Conservation (phyloP, 208 protist genomes). For the Leishmania martiniquensis region DNA sequence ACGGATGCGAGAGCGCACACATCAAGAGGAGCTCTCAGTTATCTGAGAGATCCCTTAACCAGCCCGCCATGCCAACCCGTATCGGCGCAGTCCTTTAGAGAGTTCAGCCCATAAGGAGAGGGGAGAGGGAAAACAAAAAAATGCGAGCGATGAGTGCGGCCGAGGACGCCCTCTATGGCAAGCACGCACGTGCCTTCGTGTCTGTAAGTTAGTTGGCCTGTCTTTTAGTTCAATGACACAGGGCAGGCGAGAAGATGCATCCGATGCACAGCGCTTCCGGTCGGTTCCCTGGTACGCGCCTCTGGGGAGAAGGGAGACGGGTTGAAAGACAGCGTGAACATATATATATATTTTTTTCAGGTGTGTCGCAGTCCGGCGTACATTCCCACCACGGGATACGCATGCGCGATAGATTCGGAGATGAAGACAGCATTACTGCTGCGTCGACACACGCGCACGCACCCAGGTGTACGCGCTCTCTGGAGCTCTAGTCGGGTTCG, state of each 20-base stretch:
- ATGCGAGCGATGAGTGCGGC: neutral
- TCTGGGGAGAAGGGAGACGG: no score
- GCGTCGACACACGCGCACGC: no score
- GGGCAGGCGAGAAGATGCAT: neutral
- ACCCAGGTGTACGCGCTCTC: no score
- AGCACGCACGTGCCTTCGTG: neutral
- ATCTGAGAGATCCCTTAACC: neutral
- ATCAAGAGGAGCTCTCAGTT: neutral
- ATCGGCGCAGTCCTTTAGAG: neutral
- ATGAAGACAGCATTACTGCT: neutral
- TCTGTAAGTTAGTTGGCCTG: neutral
- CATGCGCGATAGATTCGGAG: neutral
- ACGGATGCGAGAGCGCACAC: neutral
- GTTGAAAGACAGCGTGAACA: neutral
- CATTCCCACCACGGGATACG: neutral
- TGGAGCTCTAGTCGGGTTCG: neutral
- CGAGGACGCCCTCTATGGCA: no score
- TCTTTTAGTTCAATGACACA: neutral
- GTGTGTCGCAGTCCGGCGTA: neutral
- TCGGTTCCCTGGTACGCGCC: no score
- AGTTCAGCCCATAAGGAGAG: neutral
- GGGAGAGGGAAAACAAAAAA: neutral
- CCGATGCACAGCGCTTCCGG: neutral
- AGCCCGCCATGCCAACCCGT: neutral
- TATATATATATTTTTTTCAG: neutral